Conservation (phyloP, 148 eudicot species). For the Vaccinium vitisidaea region DNA sequence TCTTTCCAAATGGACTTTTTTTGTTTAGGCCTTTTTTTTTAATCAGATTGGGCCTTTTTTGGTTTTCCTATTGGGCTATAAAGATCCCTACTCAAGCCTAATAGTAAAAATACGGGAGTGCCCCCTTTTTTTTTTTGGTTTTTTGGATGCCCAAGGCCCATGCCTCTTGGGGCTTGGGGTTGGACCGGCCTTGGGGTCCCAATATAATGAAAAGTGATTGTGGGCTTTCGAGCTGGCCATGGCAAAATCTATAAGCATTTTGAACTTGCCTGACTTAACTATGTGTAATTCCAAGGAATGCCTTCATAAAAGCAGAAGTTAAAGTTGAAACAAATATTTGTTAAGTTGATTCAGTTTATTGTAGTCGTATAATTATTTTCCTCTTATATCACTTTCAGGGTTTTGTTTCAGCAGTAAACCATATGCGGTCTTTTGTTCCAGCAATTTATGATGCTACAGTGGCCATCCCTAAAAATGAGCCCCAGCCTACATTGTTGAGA, state of each 20-base stretch:
- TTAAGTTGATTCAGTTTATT: not conserved
- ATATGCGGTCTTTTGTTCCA: conserved; percentile 48
- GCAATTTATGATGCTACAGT: conserved; percentile 45
- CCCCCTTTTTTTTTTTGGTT: too few species aligned
- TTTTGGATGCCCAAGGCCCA: too few species aligned
- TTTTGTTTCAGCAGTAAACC: conserved; percentile 46
- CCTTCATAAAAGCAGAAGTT: not conserved
- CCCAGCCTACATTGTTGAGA: conserved; percentile 46
- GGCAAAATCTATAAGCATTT: not conserved
- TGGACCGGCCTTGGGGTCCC: too few species aligned
- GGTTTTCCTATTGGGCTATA: too few species aligned
- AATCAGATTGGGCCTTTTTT: too few species aligned
- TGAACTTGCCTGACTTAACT: not conserved
- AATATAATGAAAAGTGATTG: not conserved
- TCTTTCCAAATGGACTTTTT: too few species aligned
- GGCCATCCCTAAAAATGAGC: conserved; percentile 39
- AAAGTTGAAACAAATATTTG: not conserved
- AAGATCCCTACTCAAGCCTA: too few species aligned
- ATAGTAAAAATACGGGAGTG: too few species aligned
- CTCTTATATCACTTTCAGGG: conserved; percentile 34
- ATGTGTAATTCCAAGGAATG: not conserved
- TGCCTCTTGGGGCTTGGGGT: too few species aligned
- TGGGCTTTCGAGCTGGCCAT: not conserved
- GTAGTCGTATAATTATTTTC: not conserved
- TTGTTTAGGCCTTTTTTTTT: too few species aligned